Conservation (phyloP, 2,329 filamentous ascomycete species). For the Claviceps spartinae region DNA sequence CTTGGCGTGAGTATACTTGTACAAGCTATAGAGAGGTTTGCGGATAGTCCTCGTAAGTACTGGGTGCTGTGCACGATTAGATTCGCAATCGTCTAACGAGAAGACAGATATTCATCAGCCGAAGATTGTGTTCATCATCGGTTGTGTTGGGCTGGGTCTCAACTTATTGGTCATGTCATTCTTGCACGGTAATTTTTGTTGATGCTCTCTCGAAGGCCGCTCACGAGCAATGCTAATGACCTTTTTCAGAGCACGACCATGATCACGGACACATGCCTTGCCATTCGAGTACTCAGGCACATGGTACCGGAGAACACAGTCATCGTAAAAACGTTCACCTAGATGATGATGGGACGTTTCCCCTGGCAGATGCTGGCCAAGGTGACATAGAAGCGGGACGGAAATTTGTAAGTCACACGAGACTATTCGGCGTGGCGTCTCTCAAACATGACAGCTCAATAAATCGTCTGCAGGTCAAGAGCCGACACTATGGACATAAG, state of each 20-base stretch:
- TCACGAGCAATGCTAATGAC: neutral
- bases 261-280: constrained; percentile 14
- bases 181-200: constrained; percentile 41
- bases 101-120: constrained; percentile 47
- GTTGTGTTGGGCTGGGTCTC: constrained; percentile 49
- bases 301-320: constrained; percentile 1
- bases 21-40: constrained; percentile 59
- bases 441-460: neutral
- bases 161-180: constrained; percentile 55
- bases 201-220: neutral
- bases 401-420: neutral
- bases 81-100: constrained; percentile 7
- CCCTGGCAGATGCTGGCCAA: neutral
- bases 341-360: neutral
- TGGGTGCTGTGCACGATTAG: neutral
- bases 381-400: neutral
- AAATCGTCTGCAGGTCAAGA: neutral
- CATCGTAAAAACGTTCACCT: neutral
- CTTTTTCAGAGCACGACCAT: constrained; percentile 21
- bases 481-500: constrained; percentile 33
- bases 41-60: constrained; percentile 38
- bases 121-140: constrained; percentile 53
- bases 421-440: neutral
- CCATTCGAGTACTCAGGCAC: constrained; percentile 12
- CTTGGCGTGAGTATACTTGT: constrained; percentile 60